phyloP scores from a whole-genome alignment of 2,329 filamentous ascomycete genomes.

The Aspergillus latus region DNA sequence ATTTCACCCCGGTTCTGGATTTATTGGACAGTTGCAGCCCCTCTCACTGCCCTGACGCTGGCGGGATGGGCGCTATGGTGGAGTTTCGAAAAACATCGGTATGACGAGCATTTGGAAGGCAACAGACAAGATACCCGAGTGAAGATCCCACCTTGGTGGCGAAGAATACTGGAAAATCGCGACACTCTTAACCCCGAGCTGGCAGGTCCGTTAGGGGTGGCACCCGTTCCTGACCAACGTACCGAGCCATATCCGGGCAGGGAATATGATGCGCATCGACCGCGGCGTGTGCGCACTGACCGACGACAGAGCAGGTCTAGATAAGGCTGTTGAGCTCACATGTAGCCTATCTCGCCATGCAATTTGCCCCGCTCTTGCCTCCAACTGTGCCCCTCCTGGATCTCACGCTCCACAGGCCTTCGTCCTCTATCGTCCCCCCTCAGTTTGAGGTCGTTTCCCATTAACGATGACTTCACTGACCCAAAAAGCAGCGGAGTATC shows the following conservation, averaged over 20 bases:
- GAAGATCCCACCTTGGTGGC: neutral
- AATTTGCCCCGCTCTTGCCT: neutral
- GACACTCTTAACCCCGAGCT: neutral
- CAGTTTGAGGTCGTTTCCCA: neutral
- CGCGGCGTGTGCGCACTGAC: neutral
- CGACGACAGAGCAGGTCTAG: neutral
- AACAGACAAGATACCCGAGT: neutral
- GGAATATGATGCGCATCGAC: no score
- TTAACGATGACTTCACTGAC: neutral
- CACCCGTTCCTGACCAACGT: neutral
- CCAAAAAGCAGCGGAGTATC: neutral
- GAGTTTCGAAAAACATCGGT: conserved; percentile 11
- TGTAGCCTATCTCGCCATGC: no score
- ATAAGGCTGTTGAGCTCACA: no score
- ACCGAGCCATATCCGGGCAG: no score
- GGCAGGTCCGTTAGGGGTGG: neutral
- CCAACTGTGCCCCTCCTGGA: neutral
- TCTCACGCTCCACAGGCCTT: neutral
- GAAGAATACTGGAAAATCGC: neutral
- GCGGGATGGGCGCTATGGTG: conserved; percentile 11
- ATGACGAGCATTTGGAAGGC: conserved; percentile 1
- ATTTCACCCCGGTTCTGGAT: conserved; percentile 5
- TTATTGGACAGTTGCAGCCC: conserved; percentile 8
- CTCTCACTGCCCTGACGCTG: conserved; percentile 2
- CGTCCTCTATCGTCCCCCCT: no score